Conservation (phyloP, 345 rosid genomes). For the Durio zibethinus region DNA sequence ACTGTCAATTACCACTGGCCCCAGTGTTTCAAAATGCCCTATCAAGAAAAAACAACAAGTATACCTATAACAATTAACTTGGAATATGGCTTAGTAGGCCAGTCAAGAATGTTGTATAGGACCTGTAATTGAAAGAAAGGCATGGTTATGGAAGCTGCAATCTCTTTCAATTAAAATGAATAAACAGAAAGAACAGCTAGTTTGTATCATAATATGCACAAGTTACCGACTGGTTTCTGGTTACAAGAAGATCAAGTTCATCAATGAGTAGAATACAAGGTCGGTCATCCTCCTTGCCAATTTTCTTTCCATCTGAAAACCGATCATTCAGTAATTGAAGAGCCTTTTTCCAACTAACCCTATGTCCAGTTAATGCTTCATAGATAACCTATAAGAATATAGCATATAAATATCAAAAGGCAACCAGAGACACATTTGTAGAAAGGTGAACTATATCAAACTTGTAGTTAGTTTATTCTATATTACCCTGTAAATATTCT, state of each 20-base stretch:
- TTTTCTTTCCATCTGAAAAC: conserved; percentile 64
- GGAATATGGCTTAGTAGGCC: conserved; percentile 91
- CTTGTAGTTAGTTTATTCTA: background rate
- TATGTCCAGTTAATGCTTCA: conserved; percentile 88
- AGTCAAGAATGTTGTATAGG: conserved; percentile 84
- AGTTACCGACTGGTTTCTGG: conserved; percentile 88
- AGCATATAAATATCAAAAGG: background rate
- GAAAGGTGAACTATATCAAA: background rate
- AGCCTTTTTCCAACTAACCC: conserved; percentile 93
- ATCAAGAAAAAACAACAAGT: background rate
- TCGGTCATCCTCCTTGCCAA: conserved; percentile 52
- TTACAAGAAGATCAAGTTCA: conserved; percentile 94
- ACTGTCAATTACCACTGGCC: background rate
- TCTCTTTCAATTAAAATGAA: background rate
- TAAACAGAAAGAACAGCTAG: background rate
- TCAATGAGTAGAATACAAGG: conserved; percentile 95
- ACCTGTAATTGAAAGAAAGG: conserved; percentile 39
- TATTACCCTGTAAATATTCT: conserved; percentile 74
- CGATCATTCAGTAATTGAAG: conserved; percentile 69
- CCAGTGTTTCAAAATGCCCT: background rate
- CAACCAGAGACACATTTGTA: conserved; percentile 1
- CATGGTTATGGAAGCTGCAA: background rate
- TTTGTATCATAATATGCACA: conserved; percentile 14
- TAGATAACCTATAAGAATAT: conserved; percentile 65
- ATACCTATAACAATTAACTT: conserved; percentile 78